phyloP scores from a whole-genome alignment of 225 moss, liverwort and hornwort species.

The Ulota crispa region DNA sequence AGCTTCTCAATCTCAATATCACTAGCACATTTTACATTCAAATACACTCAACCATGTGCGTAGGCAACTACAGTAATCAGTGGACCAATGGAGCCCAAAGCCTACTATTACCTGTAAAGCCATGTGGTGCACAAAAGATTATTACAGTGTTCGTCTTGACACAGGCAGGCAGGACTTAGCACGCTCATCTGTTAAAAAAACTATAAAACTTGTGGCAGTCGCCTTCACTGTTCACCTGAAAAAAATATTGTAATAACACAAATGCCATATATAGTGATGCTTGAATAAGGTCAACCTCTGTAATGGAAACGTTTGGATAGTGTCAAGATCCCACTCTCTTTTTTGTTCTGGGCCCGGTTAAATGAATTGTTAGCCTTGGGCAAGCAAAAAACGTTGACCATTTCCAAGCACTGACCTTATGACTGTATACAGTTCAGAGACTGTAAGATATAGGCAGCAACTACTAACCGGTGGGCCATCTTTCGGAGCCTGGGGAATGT shows the following conservation, averaged over 20 bases:
- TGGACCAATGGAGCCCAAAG: neutral
- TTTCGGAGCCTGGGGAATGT: constrained; percentile 71
- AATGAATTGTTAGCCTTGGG: too few relatives aligned
- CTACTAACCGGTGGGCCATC: constrained; percentile 33
- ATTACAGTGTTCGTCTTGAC: neutral
- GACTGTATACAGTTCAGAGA: neutral
- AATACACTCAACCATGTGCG: neutral
- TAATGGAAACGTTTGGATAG: too few relatives aligned
- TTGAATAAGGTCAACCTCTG: too few relatives aligned
- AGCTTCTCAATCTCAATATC: neutral
- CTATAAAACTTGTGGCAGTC: neutral
- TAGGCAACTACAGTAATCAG: neutral
- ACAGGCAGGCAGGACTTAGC: neutral
- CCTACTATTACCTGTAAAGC: neutral
- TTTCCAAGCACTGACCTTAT: too few relatives aligned
- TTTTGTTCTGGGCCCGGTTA: too few relatives aligned
- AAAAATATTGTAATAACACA: neutral
- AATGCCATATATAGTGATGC: too few relatives aligned
- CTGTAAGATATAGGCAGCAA: neutral
- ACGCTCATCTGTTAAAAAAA: neutral
- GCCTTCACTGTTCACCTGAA: neutral
- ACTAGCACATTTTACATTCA: neutral
- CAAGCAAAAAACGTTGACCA: too few relatives aligned
- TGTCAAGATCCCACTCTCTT: too few relatives aligned
- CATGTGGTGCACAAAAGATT: neutral